A percentile compares a stretch with the other conserved stretches of the same genome.
These are phyloP conservation scores for Albugo laibachii DNA, from an alignment of 352 stramenopile genomes.

Conservation along the genomic window DNA sequence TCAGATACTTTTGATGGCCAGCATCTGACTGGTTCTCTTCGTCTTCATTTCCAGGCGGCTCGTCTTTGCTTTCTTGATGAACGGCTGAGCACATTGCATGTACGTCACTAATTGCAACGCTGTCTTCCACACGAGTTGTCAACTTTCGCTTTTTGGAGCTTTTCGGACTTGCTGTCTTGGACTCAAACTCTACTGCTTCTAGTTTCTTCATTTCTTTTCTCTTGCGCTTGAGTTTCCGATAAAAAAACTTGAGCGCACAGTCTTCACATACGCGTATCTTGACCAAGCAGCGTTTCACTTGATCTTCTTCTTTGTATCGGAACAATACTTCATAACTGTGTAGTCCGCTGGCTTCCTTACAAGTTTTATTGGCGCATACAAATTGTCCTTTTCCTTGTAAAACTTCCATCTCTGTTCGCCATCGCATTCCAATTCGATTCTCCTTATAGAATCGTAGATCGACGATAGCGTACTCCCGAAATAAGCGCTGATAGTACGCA, in stretches of 20 bases:
- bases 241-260: conserved; percentile 56
- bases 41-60: too few relatives aligned
- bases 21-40: too few relatives aligned
- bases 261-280: conserved; percentile 46
- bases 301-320: conserved; percentile 38
- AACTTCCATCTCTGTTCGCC: conserved; percentile 62
- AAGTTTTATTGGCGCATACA: conserved; percentile 53
- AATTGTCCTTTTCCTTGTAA: conserved; percentile 63
- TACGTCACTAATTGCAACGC: too few relatives aligned
- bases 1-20: too few relatives aligned
- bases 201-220: too few relatives aligned
- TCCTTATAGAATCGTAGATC: conserved; percentile 46
- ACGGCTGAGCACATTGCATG: too few relatives aligned
- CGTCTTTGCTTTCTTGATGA: too few relatives aligned
- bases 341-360: conserved; percentile 18
- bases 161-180: too few relatives aligned
- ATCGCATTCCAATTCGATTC: conserved; percentile 48
- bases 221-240: conserved; percentile 20
- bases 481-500: conserved; percentile 69
- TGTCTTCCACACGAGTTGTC: too few relatives aligned
- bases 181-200: too few relatives aligned
- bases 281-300: conserved; percentile 48
- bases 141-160: too few relatives aligned
- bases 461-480: conserved; percentile 61
- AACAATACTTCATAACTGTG: conserved; percentile 71